phyloP scores from a whole-genome alignment of 1,139 yeast species.

The Yamadazyma buinensis region DNA sequence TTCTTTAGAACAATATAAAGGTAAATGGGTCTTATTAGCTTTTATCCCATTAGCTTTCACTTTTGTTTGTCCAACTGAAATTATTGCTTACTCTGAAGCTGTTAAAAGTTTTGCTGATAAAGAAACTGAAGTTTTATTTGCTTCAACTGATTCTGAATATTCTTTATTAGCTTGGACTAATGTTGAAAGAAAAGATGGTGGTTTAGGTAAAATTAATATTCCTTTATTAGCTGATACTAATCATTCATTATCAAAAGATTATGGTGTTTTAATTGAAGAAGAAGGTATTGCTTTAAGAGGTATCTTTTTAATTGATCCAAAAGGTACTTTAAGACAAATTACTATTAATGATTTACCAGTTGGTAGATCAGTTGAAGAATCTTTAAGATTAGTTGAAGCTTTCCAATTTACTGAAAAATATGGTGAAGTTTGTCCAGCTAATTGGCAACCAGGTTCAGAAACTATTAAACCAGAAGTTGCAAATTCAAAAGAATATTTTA shows the following conservation, averaged over 20 bases:
- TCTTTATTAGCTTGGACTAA: constrained; percentile 97
- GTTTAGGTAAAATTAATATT: constrained; percentile 90
- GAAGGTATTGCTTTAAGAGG: constrained; percentile 98
- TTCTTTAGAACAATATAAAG: constrained; percentile 90
- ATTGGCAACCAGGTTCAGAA: constrained; percentile 97
- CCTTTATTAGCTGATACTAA: constrained; percentile 96
- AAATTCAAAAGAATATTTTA: constrained; percentile 69
- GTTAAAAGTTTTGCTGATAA: constrained; percentile 83
- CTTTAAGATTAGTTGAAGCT: constrained; percentile 95
- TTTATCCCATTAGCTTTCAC: constrained; percentile 99
- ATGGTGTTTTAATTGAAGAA: constrained; percentile 95
- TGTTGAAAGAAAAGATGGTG: constrained; percentile 95
- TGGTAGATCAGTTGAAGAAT: constrained; percentile 97
- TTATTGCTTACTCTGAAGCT: constrained; percentile 97
- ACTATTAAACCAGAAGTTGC: constrained; percentile 90
- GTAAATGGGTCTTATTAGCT: constrained; percentile 95
- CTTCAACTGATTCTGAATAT: constrained; percentile 98
- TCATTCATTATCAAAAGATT: constrained; percentile 90
- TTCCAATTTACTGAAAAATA: constrained; percentile 98
- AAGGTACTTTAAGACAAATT: constrained; percentile 89
- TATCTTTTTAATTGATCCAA: constrained; percentile 94
- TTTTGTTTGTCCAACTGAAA: constrained; percentile 98
- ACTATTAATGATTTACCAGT: constrained; percentile 98
- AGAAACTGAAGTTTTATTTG: constrained; percentile 86
- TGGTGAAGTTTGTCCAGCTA: constrained; percentile 99